phyloP scores from a whole-genome alignment of 495 filamentous ascomycete genomes.

The Ramalina peruviana region DNA sequence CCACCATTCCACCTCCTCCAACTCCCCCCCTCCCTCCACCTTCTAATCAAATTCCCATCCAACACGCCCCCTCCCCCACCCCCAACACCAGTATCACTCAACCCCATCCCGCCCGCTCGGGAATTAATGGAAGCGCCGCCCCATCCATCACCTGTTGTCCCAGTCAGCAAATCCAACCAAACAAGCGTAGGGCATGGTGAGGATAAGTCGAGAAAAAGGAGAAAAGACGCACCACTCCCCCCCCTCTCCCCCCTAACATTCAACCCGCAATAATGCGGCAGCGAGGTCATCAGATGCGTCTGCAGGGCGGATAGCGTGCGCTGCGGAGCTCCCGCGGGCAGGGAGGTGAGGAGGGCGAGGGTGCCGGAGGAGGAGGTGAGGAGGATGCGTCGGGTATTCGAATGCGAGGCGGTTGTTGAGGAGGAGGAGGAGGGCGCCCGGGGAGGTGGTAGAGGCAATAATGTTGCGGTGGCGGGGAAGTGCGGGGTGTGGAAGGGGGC shows the following conservation, averaged over 20 bases:
- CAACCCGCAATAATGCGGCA: slow-evolving; percentile 63
- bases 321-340: slow-evolving; percentile 60
- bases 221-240: too few species aligned
- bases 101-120: slow-evolving; percentile 12
- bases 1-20: slow-evolving; percentile 16
- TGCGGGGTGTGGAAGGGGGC: slow-evolving; percentile 72
- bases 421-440: slow-evolving; percentile 30
- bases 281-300: slow-evolving; percentile 57
- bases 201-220: too few species aligned
- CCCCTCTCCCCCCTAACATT: slow-evolving; percentile 57
- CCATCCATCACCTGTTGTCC: slow-evolving; percentile 36
- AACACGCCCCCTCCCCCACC: slow-evolving; percentile 45
- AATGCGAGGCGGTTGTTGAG: background rate
- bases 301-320: slow-evolving; percentile 72
- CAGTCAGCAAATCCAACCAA: slow-evolving; percentile 8
- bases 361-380: slow-evolving; percentile 47
- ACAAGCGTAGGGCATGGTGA: too few species aligned
- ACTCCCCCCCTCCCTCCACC: slow-evolving; percentile 9
- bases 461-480: slow-evolving; percentile 53
- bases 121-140: slow-evolving; percentile 11
- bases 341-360: slow-evolving; percentile 59
- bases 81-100: slow-evolving; percentile 51
- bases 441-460: slow-evolving; percentile 44
- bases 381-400: slow-evolving; percentile 4
- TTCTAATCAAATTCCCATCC: slow-evolving; percentile 11